Conservation (phyloP, 106 monocot species). For the Acorus gramineus region DNA sequence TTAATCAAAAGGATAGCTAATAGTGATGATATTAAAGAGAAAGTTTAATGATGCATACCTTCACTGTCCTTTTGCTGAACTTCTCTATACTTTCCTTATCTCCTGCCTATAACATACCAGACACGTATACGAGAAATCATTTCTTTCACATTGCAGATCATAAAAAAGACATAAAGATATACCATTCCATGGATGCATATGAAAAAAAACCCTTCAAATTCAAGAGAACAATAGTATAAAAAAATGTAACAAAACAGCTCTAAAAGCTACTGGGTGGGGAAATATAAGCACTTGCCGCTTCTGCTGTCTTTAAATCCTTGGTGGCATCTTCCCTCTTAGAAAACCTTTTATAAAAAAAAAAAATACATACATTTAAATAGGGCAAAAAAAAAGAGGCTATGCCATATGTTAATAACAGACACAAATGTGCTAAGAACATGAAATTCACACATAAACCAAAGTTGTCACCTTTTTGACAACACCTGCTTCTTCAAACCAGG, state of each 20-base stretch:
- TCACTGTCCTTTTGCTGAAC: conserved; percentile 96
- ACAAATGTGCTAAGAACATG: no score
- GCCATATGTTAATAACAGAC: no score
- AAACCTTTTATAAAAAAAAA: conserved; percentile 27
- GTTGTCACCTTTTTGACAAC: conserved; percentile 70
- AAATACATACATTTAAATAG: background rate
- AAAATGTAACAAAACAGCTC: no score
- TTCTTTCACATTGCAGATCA: no score
- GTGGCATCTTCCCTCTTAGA: conserved; percentile 82
- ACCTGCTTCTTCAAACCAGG: conserved; percentile 95
- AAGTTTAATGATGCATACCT: conserved; percentile 27
- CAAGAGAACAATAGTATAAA: no score
- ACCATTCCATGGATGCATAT: no score
- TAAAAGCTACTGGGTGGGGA: background rate
- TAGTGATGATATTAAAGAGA: background rate
- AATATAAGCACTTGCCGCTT: conserved; percentile 47
- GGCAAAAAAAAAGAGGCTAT: no score
- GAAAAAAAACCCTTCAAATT: conserved; percentile 1
- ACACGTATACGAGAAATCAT: background rate
- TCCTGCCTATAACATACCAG: conserved; percentile 33
- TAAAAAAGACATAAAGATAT: background rate
- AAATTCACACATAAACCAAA: background rate
- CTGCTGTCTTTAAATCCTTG: conserved; percentile 57
- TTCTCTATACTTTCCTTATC: conserved; percentile 88
- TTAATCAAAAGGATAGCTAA: no score